Evolutionary conservation across 345 rosid genomes (phyloP).

Genomic region (Eucalyptus virginea): DNA sequence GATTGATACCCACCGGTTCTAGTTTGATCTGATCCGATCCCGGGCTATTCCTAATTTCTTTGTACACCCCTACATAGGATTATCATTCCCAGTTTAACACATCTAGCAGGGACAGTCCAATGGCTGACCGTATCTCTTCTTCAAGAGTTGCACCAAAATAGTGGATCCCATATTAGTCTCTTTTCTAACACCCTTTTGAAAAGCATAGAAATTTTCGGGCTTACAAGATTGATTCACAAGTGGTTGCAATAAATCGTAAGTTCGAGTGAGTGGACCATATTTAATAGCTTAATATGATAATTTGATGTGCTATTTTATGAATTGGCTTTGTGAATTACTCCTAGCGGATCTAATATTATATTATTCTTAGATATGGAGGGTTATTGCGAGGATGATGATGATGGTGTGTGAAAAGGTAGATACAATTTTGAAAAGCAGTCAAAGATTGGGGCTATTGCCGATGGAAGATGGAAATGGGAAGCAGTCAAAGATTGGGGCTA

Average conservation of each 20-base stretch:
- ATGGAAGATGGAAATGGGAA: neutral
- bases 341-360: neutral
- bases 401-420: neutral
- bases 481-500: neutral
- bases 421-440: neutral
- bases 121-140: too few relatives aligned
- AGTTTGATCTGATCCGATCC: rapidly evolving
- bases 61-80: too few relatives aligned
- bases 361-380: neutral
- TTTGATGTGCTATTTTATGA: neutral
- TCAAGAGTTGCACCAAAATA: too few relatives aligned
- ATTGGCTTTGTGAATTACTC: neutral
- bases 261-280: neutral
- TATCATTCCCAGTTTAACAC: too few relatives aligned
- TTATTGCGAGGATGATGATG: neutral
- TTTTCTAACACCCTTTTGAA: too few relatives aligned
- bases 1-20: rapidly evolving
- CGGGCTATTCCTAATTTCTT: too few relatives aligned
- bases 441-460: neutral
- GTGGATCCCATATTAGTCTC: too few relatives aligned
- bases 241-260: neutral
- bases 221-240: neutral
- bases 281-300: neutral
- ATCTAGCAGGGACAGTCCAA: too few relatives aligned
- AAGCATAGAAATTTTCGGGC: too few relatives aligned